phyloP scores from a whole-genome alignment of 805 yeast species.

The Cyberlindnera lachancei region DNA sequence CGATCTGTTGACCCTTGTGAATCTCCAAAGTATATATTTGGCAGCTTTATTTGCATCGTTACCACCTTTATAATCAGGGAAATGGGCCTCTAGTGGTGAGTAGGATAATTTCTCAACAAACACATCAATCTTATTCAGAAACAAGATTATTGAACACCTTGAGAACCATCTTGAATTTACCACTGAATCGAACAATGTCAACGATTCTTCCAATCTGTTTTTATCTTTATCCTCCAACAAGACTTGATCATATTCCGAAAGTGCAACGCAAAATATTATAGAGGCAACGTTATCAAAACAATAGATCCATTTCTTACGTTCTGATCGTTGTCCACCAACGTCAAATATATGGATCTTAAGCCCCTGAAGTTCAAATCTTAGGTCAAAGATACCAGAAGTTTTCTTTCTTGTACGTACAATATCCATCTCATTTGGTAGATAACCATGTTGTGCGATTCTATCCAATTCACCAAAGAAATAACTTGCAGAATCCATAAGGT shows the following conservation, averaged over 20 bases:
- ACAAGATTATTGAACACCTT: slow-evolving; percentile 76
- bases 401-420: slow-evolving; percentile 82
- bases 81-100: slow-evolving; percentile 74
- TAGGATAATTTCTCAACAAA: slow-evolving; percentile 78
- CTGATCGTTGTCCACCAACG: slow-evolving; percentile 95
- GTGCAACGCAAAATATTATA: slow-evolving; percentile 84
- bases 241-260: slow-evolving; percentile 86
- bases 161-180: slow-evolving; percentile 91
- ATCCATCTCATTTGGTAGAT: slow-evolving; percentile 70
- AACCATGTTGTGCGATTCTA: slow-evolving; percentile 51
- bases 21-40: slow-evolving; percentile 85
- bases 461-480: slow-evolving; percentile 65
- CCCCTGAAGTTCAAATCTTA: slow-evolving; percentile 67
- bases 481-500: slow-evolving; percentile 77
- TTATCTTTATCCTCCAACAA: slow-evolving; percentile 69
- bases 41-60: slow-evolving; percentile 84
- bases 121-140: slow-evolving; percentile 84
- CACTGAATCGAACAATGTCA: slow-evolving; percentile 81
- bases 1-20: slow-evolving; percentile 75
- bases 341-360: slow-evolving; percentile 62
- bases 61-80: slow-evolving; percentile 93
- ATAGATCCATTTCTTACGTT: slow-evolving; percentile 95
- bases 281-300: slow-evolving; percentile 90
- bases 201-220: slow-evolving; percentile 73
- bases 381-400: slow-evolving; percentile 88